A percentile compares a stretch with the other conserved stretches of the same genome.
Conservation (phyloP, 108 stramenopile species). For the Skeletonema costatum region DNA sequence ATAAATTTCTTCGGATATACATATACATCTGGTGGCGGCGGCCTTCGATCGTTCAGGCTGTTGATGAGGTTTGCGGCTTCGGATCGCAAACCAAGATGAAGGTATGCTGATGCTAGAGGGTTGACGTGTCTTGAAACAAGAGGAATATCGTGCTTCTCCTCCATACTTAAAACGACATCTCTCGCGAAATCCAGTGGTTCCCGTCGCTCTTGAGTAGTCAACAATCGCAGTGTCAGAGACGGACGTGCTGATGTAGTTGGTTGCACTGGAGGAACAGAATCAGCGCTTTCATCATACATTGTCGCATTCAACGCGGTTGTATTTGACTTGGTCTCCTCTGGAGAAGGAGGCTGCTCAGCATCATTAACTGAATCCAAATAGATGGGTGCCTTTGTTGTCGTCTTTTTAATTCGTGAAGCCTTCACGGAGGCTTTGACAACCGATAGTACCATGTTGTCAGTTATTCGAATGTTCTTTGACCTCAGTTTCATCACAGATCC, state of each 20-base stretch:
- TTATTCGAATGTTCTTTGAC: conserved; percentile 36
- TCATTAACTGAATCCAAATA: neutral
- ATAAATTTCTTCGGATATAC: neutral
- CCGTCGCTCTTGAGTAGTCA: conserved; percentile 52
- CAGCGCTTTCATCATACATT: neutral
- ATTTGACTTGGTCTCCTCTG: neutral
- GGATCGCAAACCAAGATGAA: conserved; percentile 47
- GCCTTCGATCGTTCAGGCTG: conserved; percentile 52
- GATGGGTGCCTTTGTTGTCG: neutral
- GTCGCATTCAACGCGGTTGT: neutral
- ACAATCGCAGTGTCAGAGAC: neutral
- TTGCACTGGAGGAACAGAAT: neutral
- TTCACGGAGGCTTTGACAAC: conserved; percentile 61
- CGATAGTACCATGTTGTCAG: conserved; percentile 74
- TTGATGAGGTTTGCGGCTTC: conserved; percentile 58
- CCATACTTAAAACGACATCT: conserved; percentile 48
- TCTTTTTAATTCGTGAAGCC: conserved; percentile 39
- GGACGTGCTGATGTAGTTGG: neutral
- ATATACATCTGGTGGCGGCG: neutral
- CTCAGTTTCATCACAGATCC: conserved; percentile 1
- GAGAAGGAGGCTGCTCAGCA: neutral
- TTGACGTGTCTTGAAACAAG: conserved; percentile 64
- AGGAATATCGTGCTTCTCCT: conserved; percentile 52
- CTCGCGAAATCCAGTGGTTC: conserved; percentile 61
- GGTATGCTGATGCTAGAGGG: conserved; percentile 72